Base-by-base conservation (phyloP, 2,329 filamentous ascomycete species). In the Aurifilum marmelostoma region DNA sequence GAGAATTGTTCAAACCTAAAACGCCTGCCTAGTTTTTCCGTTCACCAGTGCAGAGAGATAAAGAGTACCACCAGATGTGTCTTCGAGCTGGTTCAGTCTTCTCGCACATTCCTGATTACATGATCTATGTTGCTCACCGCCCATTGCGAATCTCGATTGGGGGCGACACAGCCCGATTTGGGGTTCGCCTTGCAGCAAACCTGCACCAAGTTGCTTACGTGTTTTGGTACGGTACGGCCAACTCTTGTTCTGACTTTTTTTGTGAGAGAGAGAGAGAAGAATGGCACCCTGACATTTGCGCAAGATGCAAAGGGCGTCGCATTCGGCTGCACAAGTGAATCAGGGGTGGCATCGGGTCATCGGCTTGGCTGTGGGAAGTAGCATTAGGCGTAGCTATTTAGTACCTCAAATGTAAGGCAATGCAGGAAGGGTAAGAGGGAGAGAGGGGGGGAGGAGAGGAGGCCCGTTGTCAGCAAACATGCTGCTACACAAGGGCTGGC, bases 171-270 rank as follows among this genome's bases (percentile, higher is more conserved):
- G n/a, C n/a, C 69, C 63, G 59, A 59, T 68, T 41, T 63, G 66
- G 59, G 66, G 47, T 60, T 37, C n/a, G n/a, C n/a, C 56, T 54
- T 70, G 69, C 69, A 70, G 69, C 56, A 60, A 41, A 66, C 62
- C 39, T 70, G 68, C 62, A 65, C 61, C n/a, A 9, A 29, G 16
- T 39, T 59, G 37, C 63, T 43, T 52, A 56, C 58, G 50, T 32
- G n/a, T n/a, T n/a, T n/a, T n/a, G n/a, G n/a, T n/a, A n/a, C n/a
- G n/a, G n/a, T n/a, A n/a, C n/a, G n/a, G n/a, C n/a, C n/a, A n/a
- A n/a, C n/a, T n/a, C n/a, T n/a, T n/a, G n/a, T n/a, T n/a, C n/a
- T n/a, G n/a, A n/a, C n/a, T n/a, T n/a, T n/a, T n/a, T n/a, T n/a
- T n/a, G n/a, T n/a, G n/a, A n/a, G n/a, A n/a, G n/a, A n/a, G n/a